phyloP scores from a whole-genome alignment of 73 alveolate species.

The Diophrys appendiculata region DNA sequence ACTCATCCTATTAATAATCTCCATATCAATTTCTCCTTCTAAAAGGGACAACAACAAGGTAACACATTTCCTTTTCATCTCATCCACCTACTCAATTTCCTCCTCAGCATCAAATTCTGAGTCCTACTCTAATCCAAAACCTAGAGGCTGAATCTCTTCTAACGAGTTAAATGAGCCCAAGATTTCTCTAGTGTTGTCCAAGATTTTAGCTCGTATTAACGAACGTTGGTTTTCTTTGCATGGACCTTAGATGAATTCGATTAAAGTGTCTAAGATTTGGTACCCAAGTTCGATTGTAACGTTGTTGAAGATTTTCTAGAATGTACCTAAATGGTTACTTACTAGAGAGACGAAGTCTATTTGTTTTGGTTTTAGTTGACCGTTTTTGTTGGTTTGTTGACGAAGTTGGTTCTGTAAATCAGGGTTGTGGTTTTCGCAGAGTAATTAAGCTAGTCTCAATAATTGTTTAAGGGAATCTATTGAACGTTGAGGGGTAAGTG shows the following conservation, averaged over 20 bases:
- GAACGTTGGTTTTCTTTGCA: slow-evolving; percentile 68
- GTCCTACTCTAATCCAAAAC: too few species aligned
- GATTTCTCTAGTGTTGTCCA: slow-evolving; percentile 30
- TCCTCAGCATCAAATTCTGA: slow-evolving; percentile 19
- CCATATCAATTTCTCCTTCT: slow-evolving; percentile 36
- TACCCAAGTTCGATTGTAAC: slow-evolving; percentile 36
- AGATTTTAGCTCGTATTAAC: slow-evolving; percentile 46
- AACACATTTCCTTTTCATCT: slow-evolving; percentile 6
- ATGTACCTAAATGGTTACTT: slow-evolving; percentile 36
- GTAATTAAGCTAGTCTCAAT: slow-evolving; percentile 57
- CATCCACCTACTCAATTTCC: slow-evolving; percentile 4
- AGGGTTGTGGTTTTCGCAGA: slow-evolving; percentile 72
- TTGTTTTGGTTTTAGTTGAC: slow-evolving; percentile 27
- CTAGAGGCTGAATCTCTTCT: too few species aligned
- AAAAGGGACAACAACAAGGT: slow-evolving; percentile 25
- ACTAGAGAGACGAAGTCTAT: slow-evolving; percentile 40
- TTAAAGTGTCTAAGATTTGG: slow-evolving; percentile 56
- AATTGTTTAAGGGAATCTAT: slow-evolving; percentile 1
- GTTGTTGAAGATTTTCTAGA: slow-evolving; percentile 29
- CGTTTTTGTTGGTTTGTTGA: slow-evolving; percentile 45
- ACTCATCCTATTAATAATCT: slow-evolving; percentile 15
- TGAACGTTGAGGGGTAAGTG: slow-evolving; percentile 36
- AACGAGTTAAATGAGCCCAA: too few species aligned
- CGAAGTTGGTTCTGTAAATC: slow-evolving; percentile 64
- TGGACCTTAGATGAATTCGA: slow-evolving; percentile 78